A percentile compares a stretch with the other conserved stretches of the same genome.
phyloP scores from a whole-genome alignment of 2,329 filamentous ascomycete genomes.

The Tolypocladium album region DNA sequence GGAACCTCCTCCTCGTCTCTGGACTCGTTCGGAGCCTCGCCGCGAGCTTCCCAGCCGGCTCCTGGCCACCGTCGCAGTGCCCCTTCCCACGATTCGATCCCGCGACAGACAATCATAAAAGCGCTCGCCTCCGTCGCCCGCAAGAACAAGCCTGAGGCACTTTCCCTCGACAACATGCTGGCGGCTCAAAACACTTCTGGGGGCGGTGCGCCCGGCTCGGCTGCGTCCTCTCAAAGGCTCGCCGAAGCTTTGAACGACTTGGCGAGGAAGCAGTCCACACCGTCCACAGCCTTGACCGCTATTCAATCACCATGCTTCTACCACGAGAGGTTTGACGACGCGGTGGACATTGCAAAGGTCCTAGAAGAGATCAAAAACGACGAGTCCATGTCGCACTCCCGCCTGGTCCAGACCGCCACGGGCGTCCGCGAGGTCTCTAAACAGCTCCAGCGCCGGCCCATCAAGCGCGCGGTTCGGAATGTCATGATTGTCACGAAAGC shows the following conservation, averaged over 20 bases:
- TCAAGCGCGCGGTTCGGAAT: constrained; percentile 83
- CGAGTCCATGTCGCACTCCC: constrained; percentile 85
- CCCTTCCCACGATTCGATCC: constrained; percentile 52
- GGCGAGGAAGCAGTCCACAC: constrained; percentile 27
- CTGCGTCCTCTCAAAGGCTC: constrained; percentile 48
- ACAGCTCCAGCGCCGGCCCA: constrained; percentile 83
- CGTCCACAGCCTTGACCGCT: constrained; percentile 39
- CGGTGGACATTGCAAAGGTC: constrained; percentile 89
- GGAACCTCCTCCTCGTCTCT: constrained; percentile 7
- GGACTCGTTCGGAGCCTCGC: neutral
- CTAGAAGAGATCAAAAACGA: constrained; percentile 87
- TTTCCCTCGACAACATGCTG: constrained; percentile 51
- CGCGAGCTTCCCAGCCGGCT: neutral
- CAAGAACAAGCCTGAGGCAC: constrained; percentile 50
- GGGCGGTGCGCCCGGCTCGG: constrained; percentile 28
- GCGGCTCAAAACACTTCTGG: constrained; percentile 28
- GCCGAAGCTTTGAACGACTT: constrained; percentile 49
- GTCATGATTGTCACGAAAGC: constrained; percentile 99
- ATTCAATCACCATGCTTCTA: constrained; percentile 95
- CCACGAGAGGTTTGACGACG: constrained; percentile 92
- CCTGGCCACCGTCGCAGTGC: constrained; percentile 33
- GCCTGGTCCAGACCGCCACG: constrained; percentile 88
- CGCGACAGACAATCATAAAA: constrained; percentile 75
- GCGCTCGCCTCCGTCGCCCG: constrained; percentile 59
- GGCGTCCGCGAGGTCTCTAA: constrained; percentile 92